Evolutionary conservation across 768 basidiomycete species (phyloP).

Genomic region (Hysterangium stoloniferum): DNA sequence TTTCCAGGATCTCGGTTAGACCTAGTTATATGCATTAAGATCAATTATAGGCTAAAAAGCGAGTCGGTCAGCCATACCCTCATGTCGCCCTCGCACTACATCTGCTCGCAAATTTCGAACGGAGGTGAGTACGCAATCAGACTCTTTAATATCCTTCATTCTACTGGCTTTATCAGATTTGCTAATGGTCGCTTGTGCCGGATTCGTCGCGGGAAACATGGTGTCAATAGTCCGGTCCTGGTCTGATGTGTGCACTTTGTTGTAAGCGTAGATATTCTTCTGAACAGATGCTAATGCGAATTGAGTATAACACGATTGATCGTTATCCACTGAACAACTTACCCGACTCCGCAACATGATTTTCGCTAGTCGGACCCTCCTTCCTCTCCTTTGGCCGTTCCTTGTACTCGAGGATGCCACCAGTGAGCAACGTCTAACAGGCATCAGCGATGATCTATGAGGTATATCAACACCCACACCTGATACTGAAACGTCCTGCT

Average conservation of each 20-base stretch:
- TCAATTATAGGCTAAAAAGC: not conserved
- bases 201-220: slow-evolving; percentile 73
- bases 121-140: slow-evolving; percentile 69
- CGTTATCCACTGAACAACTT: not conserved
- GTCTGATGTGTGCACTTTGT: slow-evolving; percentile 87
- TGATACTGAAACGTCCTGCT: slow-evolving; percentile 34
- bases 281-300: slow-evolving; percentile 21
- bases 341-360: not conserved
- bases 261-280: slow-evolving; percentile 62
- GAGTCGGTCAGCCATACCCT: slow-evolving; percentile 52
- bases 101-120: slow-evolving; percentile 56
- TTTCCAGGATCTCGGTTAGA: slow-evolving; percentile 72
- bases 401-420: not conserved
- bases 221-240: slow-evolving; percentile 89
- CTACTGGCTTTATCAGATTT: slow-evolving; percentile 20
- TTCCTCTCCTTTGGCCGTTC: not conserved
- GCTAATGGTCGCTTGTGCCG: slow-evolving; percentile 28
- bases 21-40: slow-evolving; percentile 36
- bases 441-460: too few relatives aligned
- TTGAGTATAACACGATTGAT: not conserved
- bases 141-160: slow-evolving; percentile 58
- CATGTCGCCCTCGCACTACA: slow-evolving; percentile 54
- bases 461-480: slow-evolving; percentile 16
- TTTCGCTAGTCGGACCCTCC: slow-evolving; percentile 21
- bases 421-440: slow-evolving; percentile 6